These are phyloP conservation scores for Solanum sejunctum DNA, from an alignment of 257 asterid genomes.

Conservation along the genomic window DNA sequence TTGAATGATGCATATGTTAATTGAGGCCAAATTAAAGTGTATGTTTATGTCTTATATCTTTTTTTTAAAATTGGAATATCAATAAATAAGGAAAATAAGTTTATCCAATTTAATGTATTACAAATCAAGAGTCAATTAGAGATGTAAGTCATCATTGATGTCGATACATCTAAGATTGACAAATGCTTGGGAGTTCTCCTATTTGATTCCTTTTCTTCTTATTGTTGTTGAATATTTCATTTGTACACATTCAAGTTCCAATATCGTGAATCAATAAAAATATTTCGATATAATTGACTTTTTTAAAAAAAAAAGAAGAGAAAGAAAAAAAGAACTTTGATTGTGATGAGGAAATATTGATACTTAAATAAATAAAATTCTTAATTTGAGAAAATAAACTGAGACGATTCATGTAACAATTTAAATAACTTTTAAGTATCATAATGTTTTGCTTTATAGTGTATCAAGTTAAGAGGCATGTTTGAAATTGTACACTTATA, in stretches of 20 bases:
- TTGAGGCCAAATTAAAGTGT: neutral
- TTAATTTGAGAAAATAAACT: neutral
- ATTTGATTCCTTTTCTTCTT: neutral
- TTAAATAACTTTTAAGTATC: neutral
- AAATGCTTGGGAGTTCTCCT: neutral
- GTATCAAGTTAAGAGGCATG: neutral
- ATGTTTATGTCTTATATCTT: neutral
- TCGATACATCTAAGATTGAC: neutral
- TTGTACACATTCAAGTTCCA: neutral
- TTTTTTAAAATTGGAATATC: too few relatives aligned
- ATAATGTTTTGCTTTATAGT: neutral
- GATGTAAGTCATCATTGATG: neutral
- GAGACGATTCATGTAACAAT: neutral
- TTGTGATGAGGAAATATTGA: neutral
- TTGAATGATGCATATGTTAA: neutral
- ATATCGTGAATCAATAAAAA: neutral
- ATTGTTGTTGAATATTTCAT: neutral
- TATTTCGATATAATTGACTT: neutral
- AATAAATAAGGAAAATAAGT: neutral
- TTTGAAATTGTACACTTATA: neutral
- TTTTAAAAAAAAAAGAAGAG: neutral
- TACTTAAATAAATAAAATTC: neutral
- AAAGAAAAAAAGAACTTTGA: neutral
- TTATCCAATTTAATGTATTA: neutral
- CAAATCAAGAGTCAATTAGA: neutral